Percentiles rank a stretch among this genome's conserved stretches.
Evolutionary conservation across 371 early-diverging fungal genomes (phyloP).

Genomic region (Capillidium rhysosporum): DNA sequence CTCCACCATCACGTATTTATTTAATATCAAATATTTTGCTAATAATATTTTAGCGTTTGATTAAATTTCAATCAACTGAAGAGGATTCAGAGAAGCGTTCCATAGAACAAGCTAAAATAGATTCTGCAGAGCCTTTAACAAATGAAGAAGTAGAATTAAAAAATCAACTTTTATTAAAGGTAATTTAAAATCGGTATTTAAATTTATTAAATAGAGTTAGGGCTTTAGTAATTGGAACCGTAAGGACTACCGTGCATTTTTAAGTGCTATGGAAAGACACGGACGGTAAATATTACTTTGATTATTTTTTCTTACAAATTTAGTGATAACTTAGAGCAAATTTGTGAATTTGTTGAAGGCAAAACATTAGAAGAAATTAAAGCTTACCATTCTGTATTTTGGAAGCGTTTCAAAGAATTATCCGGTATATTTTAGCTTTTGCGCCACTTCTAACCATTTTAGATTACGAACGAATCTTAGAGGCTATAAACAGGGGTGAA

Average conservation of each 20-base stretch:
- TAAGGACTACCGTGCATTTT: conserved; percentile 77
- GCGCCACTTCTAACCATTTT: not conserved
- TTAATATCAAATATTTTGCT: not conserved
- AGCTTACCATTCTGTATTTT: conserved; percentile 67
- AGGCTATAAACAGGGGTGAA: conserved; percentile 79
- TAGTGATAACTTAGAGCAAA: conserved; percentile 34
- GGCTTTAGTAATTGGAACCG: conserved; percentile 90
- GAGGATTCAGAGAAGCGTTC: conserved; percentile 40
- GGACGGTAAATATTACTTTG: conserved; percentile 27
- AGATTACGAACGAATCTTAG: conserved; percentile 70
- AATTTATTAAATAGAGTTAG: conserved; percentile 10
- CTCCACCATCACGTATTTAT: conserved; percentile 21
- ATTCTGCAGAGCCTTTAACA: conserved; percentile 69
- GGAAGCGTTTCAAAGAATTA: conserved; percentile 67
- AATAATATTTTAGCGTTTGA: not conserved
- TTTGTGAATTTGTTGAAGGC: conserved; percentile 68
- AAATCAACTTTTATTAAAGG: conserved; percentile 30
- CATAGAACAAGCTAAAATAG: conserved; percentile 68
- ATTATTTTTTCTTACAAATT: not conserved
- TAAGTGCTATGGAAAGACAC: conserved; percentile 75
- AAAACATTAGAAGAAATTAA: conserved; percentile 74
- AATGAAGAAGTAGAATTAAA: conserved; percentile 74
- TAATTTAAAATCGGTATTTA: not conserved
- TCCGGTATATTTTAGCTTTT: conserved; percentile 15
- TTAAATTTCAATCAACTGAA: conserved; percentile 10